Base-by-base conservation (phyloP, 2,329 filamentous ascomycete species). In the Colletotrichum horii region DNA sequence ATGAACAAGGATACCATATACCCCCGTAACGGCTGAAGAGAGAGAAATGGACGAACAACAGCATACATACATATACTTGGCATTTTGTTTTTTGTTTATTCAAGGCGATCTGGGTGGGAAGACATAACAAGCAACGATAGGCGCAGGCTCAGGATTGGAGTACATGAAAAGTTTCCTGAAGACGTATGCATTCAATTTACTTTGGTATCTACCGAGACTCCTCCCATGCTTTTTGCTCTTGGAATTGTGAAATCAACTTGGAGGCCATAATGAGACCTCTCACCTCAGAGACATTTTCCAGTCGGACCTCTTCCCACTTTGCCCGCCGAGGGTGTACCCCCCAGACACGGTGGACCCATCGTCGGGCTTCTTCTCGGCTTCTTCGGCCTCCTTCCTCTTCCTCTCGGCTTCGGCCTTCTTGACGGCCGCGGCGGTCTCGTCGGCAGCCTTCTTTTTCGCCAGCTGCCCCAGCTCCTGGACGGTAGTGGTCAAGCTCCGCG, bases 381-480 rank as follows among this genome's bases (percentile, higher is more conserved):
- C 62, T 52, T 70, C 74, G 28, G 58, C 64, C n/a, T 64, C 66
- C 22, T 64, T 72, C 55, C 38, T 62, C 62, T 66, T 76, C 66
- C 52, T 75, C 48, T 71, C 64, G 24, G 72, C 75, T 32, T 77
- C 77, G 24, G 78, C 69, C 74, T 82, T 81, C 76, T 82, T 77
- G 66, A 86, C 80, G 64, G 81, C 82, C 8, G 81, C 77, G 7
- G 83, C 83, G 19, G 67, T 34, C 4, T 55, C 32, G 8, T 56
- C 71, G 26, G 71, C 61, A 8, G 71, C 71, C 36, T 56, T 62
- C 24, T 58, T 70, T 70, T 81, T 84, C 43, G 83, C 84, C 56
- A 75, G 60, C 43, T 65, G 61, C 34, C 34, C 38, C 64, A 75
- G 68, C 55, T 78, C 55, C 71, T 75, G 67, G 26, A 70, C 55